A percentile compares a stretch with the other conserved stretches of the same genome.
Conservation (phyloP, 208 protist species). For the Vickermania ingenoplastis region DNA sequence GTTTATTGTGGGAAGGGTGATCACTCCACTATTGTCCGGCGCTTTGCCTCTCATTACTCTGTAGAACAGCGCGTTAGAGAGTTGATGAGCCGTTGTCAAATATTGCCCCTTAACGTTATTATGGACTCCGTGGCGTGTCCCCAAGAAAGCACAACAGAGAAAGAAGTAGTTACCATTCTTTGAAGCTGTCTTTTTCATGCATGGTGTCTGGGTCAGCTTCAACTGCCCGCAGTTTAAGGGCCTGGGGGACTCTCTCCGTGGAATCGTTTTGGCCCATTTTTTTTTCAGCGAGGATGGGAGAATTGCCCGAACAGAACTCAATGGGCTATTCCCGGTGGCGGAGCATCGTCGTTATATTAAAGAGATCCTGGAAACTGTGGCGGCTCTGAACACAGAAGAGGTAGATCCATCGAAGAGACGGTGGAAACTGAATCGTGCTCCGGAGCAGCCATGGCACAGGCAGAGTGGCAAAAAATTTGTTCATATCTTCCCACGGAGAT, state of each 20-base stretch:
- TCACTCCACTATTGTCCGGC: conserved; percentile 36
- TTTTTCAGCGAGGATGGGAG: conserved; percentile 46
- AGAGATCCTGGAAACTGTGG: conserved; percentile 55
- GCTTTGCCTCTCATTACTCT: conserved; percentile 37
- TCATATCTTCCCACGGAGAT: conserved; percentile 29
- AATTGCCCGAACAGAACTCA: conserved; percentile 45
- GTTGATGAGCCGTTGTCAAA: conserved; percentile 54
- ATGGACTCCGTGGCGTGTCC: conserved; percentile 6
- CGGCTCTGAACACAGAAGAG: conserved; percentile 39
- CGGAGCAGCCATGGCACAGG: conserved; percentile 10
- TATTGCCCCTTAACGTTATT: conserved; percentile 36
- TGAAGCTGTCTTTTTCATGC: conserved; percentile 54
- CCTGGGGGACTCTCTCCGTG: conserved; percentile 54
- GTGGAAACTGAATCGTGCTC: conserved; percentile 61
- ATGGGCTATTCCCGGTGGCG: conserved; percentile 31
- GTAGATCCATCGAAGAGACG: conserved; percentile 31
- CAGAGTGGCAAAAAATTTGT: conserved; percentile 15
- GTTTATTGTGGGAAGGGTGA: conserved; percentile 49
- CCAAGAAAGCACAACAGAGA: conserved; percentile 13
- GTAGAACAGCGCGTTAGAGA: conserved; percentile 44
- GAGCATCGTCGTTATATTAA: conserved; percentile 31
- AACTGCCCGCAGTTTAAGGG: conserved; percentile 43
- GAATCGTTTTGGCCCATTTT: conserved; percentile 55
- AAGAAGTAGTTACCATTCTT: conserved; percentile 43
- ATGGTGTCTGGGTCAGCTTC: conserved; percentile 78